A percentile compares a stretch with the other conserved stretches of the same genome.
phyloP scores from a whole-genome alignment of 495 filamentous ascomycete genomes.

The Tirmania nivea region DNA sequence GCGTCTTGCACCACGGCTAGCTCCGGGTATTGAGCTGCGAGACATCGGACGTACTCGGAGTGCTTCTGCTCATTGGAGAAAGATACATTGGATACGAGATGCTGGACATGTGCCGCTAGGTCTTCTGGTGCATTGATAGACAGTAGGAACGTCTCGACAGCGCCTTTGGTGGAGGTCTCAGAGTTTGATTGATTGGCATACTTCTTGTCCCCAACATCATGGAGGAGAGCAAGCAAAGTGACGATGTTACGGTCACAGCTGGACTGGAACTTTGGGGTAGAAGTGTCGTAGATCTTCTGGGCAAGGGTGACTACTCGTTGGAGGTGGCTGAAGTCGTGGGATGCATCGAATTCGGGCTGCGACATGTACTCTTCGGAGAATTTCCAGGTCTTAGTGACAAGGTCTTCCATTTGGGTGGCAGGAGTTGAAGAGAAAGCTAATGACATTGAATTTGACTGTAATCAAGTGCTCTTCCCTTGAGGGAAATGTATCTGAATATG shows the following conservation, averaged over 20 bases:
- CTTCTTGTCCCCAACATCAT: constrained; percentile 77
- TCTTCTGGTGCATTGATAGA: constrained; percentile 29
- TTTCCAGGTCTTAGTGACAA: constrained; percentile 5
- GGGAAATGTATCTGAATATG: too few species aligned
- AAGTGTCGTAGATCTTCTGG: constrained; percentile 28
- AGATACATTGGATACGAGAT: constrained; percentile 49
- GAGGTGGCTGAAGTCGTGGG: constrained; percentile 71
- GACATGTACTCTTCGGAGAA: constrained; percentile 40
- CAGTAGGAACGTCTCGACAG: constrained; percentile 35
- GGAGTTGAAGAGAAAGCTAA: too few species aligned
- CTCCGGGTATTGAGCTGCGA: constrained; percentile 43
- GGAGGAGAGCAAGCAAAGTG: constrained; percentile 53
- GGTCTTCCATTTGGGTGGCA: neutral
- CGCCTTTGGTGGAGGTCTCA: constrained; percentile 1
- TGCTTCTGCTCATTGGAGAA: constrained; percentile 52
- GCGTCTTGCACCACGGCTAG: constrained; percentile 76
- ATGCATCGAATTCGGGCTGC: constrained; percentile 42
- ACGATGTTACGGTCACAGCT: constrained; percentile 34
- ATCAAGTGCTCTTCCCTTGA: too few species aligned
- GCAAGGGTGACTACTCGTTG: constrained; percentile 53
- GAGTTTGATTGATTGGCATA: constrained; percentile 28
- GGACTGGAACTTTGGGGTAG: constrained; percentile 15
- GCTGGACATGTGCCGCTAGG: constrained; percentile 42
- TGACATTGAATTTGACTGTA: too few species aligned
- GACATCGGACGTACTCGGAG: constrained; percentile 26